Evolutionary conservation across 352 stramenopile species (phyloP).

Genomic region (Pythium aquatile): DNA sequence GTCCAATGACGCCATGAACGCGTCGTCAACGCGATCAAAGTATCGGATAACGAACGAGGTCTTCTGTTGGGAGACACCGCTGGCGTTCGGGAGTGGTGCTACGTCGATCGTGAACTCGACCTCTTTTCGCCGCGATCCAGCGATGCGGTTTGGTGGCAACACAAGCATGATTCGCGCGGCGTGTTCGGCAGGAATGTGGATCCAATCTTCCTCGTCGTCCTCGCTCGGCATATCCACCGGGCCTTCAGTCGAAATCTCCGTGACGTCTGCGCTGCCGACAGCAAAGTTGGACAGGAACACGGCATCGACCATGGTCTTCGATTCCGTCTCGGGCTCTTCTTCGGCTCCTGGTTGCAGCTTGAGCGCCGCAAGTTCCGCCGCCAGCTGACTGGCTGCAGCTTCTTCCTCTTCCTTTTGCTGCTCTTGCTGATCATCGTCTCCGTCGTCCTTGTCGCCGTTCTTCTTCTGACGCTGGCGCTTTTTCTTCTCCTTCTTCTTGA

Average conservation of each 20-base stretch:
- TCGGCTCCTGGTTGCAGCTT: constrained; percentile 11
- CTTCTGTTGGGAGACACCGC: constrained; percentile 24
- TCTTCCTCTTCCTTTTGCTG: constrained; percentile 18
- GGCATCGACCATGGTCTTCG: constrained; percentile 18
- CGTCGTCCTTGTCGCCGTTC: constrained; percentile 76
- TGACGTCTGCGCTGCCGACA: background rate
- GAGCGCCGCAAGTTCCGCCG: constrained; percentile 11
- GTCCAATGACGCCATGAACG: constrained; percentile 15
- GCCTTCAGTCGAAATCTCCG: background rate
- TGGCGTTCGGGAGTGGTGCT: background rate
- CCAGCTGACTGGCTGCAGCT: constrained; percentile 9
- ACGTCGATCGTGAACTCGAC: constrained; percentile 65
- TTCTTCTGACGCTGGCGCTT: constrained; percentile 89
- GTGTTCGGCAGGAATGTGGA: constrained; percentile 69
- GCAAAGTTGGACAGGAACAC: constrained; percentile 30
- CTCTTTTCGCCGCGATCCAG: constrained; percentile 55
- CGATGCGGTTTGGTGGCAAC: constrained; percentile 52
- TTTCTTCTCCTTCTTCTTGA: constrained; percentile 94
- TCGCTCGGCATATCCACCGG: constrained; percentile 19
- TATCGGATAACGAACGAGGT: constrained; percentile 64
- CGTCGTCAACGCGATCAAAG: constrained; percentile 48
- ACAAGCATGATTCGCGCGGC: constrained; percentile 67
- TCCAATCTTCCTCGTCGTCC: constrained; percentile 64
- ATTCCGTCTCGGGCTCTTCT: constrained; percentile 27
- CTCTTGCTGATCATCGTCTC: constrained; percentile 19